Evolutionary conservation across 2,329 filamentous ascomycete genomes (phyloP).

Genomic region (Verticillium albo-atrum): DNA sequence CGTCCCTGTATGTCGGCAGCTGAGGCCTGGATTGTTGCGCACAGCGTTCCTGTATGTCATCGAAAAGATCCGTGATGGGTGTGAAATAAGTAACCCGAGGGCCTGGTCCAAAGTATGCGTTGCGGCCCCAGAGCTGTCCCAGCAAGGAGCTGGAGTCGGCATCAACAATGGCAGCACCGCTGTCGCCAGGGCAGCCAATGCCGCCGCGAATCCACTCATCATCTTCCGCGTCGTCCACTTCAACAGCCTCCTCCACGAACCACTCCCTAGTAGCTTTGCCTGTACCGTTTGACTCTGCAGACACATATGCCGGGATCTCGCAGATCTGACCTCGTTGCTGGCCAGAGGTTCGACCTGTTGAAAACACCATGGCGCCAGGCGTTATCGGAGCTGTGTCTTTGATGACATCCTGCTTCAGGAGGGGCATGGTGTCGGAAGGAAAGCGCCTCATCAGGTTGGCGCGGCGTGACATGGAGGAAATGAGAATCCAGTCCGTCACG

Average conservation of each 20-base stretch:
- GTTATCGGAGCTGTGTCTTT: conserved; percentile 22
- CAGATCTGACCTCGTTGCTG: conserved; percentile 36
- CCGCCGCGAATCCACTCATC: conserved; percentile 36
- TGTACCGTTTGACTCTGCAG: conserved; percentile 32
- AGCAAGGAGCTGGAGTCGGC: conserved; percentile 30
- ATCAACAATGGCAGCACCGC: conserved; percentile 39
- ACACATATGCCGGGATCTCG: conserved; percentile 37
- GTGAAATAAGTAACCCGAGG: conserved; percentile 38
- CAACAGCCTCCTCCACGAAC: conserved; percentile 36
- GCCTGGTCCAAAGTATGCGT: conserved; percentile 36
- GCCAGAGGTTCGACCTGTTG: conserved; percentile 38
- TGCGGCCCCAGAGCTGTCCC: conserved; percentile 40
- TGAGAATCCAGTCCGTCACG: conserved; percentile 39
- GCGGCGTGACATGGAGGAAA: conserved; percentile 25
- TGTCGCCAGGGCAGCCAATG: conserved; percentile 39
- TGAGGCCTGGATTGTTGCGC: conserved; percentile 31
- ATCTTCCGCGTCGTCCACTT: conserved; percentile 32
- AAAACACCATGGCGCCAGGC: conserved; percentile 30
- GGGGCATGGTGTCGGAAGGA: conserved; percentile 27
- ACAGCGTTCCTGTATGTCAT: conserved; percentile 41
- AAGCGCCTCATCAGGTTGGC: conserved; percentile 38
- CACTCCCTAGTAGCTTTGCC: conserved; percentile 38
- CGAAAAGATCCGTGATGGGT: conserved; percentile 37
- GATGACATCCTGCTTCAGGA: conserved; percentile 25
- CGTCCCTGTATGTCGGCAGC: conserved; percentile 34